Base-by-base conservation (phyloP, 2,329 filamentous ascomycete species). In the Fusarium protoensiforme region DNA sequence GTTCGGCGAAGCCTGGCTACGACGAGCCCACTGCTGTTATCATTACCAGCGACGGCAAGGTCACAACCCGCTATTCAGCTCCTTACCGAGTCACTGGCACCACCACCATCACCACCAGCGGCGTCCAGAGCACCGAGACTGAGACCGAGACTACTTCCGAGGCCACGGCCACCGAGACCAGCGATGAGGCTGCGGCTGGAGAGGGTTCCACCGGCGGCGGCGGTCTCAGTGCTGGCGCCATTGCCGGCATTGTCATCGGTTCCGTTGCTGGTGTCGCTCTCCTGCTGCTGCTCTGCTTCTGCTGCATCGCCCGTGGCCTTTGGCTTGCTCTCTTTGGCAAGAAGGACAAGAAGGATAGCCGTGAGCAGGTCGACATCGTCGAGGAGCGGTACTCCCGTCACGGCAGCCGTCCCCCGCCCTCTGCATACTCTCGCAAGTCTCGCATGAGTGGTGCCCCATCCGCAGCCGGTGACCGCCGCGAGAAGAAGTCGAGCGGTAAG, bases 241-340 rank as follows among this genome's bases (percentile, higher is more conserved):
- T 95, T 76, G 93, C 93, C 18, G 93, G 93, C 68, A 95, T 95
- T 77, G 93, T 95, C 73, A 91, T 95, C 64, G 93, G 93, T 71
- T 88, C 90, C 13, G 86, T 95, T 57, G 87, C 88, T 16, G 93
- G 92, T 70, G 85, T 94, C 38, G 82, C 87, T 43, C 85, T 95
- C 3, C 88, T 95, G 24, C 84, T 92, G 6, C 87, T 93, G 9
- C 83, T 95, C 78, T 94, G 92, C 85, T 91, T 93, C 84, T 95
- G 91, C 87, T 94, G 92, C 85, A 91, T 92, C 68, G 86, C 88
- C 67, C 87, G 88, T 72, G 89, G 89, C 16, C 83, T 92, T 48
- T 92, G 90, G 87, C 86, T 89, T 71, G 87, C 88, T 57, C 80
- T 93, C 74, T 89, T 94, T 72, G 92, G 91, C 35, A 87, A 90